Evolutionary conservation across 768 basidiomycete species (phyloP), one percentile per base, ranked within the genome.

Genomic region (Piloderma croceum): DNA sequence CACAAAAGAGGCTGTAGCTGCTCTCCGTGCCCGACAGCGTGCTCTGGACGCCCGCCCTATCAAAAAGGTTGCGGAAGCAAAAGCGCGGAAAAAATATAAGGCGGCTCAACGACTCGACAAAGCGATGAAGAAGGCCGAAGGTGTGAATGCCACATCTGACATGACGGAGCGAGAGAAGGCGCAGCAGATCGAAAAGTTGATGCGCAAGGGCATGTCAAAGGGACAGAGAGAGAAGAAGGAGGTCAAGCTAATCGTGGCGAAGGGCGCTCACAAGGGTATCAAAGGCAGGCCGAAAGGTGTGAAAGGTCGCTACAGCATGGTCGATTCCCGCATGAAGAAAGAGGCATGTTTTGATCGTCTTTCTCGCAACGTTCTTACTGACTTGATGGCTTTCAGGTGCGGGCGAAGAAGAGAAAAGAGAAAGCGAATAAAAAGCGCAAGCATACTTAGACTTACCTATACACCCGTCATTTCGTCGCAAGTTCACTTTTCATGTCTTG

Each of bases 21-120:
- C 79, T 7, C 71, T 99, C 22, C 81, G 87, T 22, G 88, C 86
- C 17, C 90, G 88, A 62, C 88, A 93, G 63, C 84, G 94, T 10
- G 89, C 91, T 11, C 70, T 99, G 36, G 92, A 99, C 58, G 91
- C 94, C 1, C 80, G 96, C 19, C 96, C 96, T 13, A 98, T 99
- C 67, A 98, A 96, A 69, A 99, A 99, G 71, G 78, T 98, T 6
- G 96, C 94, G 7, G 96, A 98, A 64, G 96, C 96, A 11, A 98
- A 98, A 62, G 92, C 90, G 21, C 77, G 96, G 46, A 99, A 99
- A 67, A 97, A 97, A 67, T 67, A 89, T 57, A 90, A 83, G 63
- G 90, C 92, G 9, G 73, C 76, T 10, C 85, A 87, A 49, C 74
- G 81, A 34, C 65, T 97, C 10, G 90, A 93, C 53, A 94, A 90